Evolutionary conservation across 768 basidiomycete genomes (phyloP).

Genomic region (Dioszegia aurantiaca): DNA sequence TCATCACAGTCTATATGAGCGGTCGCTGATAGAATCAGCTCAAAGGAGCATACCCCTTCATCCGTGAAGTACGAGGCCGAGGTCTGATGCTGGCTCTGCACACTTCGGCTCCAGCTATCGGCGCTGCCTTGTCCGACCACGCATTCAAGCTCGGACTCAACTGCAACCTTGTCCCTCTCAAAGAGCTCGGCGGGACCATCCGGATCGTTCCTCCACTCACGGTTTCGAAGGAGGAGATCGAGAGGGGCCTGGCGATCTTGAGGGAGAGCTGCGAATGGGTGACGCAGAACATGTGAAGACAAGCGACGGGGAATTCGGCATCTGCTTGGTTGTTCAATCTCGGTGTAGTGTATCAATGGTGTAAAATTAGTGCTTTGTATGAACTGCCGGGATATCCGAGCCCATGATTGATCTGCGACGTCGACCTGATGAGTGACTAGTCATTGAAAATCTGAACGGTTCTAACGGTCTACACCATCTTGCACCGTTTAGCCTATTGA

Average conservation of each 20-base stretch:
- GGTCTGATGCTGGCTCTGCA: conserved; percentile 34
- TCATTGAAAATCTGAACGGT: no score
- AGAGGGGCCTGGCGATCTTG: conserved; percentile 21
- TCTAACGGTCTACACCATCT: no score
- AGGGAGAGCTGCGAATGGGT: conserved; percentile 8
- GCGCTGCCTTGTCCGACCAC: conserved; percentile 20
- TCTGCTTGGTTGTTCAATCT: no score
- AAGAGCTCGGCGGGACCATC: conserved; percentile 26
- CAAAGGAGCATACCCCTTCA: conserved; percentile 27
- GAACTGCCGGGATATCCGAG: no score
- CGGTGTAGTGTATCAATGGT: no score
- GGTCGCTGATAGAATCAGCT: conserved; percentile 16
- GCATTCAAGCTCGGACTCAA: conserved; percentile 24
- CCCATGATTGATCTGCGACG: no score
- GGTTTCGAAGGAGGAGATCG: conserved; percentile 22
- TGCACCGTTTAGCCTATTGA: no score
- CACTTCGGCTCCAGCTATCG: conserved; percentile 10
- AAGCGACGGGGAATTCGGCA: no score
- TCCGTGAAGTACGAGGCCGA: conserved; percentile 32
- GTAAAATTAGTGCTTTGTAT: no score
- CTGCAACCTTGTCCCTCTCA: conserved; percentile 28
- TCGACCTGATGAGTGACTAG: no score
- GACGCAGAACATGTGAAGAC: neutral
- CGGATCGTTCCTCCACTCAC: conserved; percentile 33
- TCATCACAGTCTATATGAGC: no score